A percentile compares a stretch with the other conserved stretches of the same genome.
Conservation (phyloP, 2,329 filamentous ascomycete species). For the Rhynchosporium graminicola region DNA sequence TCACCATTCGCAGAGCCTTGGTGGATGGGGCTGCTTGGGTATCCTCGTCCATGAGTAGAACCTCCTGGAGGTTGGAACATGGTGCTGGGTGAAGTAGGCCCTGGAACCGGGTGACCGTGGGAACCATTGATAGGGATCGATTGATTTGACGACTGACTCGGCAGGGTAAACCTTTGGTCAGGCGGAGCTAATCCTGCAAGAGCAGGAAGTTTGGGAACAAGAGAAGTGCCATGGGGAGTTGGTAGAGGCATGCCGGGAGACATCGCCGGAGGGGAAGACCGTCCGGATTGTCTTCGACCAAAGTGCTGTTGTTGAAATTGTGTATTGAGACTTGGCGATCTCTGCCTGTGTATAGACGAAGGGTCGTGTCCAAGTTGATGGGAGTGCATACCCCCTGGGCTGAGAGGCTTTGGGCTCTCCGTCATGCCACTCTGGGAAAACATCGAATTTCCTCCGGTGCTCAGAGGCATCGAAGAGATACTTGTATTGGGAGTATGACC, state of each 20-base stretch:
- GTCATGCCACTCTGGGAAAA: constrained; percentile 75
- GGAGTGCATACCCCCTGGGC: constrained; percentile 54
- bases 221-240: constrained; percentile 35
- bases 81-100: constrained; percentile 34
- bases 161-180: constrained; percentile 39
- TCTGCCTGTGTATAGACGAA: constrained; percentile 54
- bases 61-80: constrained; percentile 49
- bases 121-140: constrained; percentile 28
- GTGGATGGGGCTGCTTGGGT: constrained; percentile 42
- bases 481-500: constrained; percentile 52
- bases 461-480: constrained; percentile 51
- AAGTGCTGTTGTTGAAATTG: constrained; percentile 67
- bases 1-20: constrained; percentile 58
- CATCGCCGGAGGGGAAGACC: constrained; percentile 46
- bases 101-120: constrained; percentile 29
- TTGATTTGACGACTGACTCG: constrained; percentile 35
- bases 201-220: constrained; percentile 39
- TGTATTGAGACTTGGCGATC: constrained; percentile 65
- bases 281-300: constrained; percentile 57
- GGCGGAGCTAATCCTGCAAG: constrained; percentile 40
- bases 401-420: constrained; percentile 84
- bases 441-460: constrained; percentile 49
- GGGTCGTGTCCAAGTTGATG: constrained; percentile 56
- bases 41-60: constrained; percentile 43
- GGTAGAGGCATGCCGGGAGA: constrained; percentile 36